Evolutionary conservation across 345 rosid species (phyloP).

Genomic region (Nephelium lappaceum): DNA sequence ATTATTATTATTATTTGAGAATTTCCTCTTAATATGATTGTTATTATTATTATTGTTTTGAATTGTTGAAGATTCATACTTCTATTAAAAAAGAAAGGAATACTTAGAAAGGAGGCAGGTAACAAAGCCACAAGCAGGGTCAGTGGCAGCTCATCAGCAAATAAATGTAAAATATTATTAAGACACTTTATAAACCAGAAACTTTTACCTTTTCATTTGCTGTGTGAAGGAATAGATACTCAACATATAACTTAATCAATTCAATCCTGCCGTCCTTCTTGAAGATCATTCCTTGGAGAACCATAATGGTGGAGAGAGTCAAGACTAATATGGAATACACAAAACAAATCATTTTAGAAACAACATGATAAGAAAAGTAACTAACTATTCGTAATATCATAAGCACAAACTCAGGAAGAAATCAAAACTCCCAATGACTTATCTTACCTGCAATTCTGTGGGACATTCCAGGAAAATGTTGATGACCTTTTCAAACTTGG

Average conservation of each 20-base stretch:
- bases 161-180: background rate
- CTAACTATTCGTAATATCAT: background rate
- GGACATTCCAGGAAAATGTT: conserved; percentile 65
- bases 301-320: conserved; percentile 39
- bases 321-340: conserved; percentile 43
- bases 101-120: background rate
- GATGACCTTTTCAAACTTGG: conserved; percentile 45
- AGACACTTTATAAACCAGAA: conserved; percentile 13
- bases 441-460: conserved; percentile 78
- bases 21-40: too few relatives aligned
- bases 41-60: too few relatives aligned
- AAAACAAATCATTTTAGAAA: background rate
- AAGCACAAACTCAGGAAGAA: background rate
- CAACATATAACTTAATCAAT: background rate
- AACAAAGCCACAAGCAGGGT: background rate
- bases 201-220: conserved; percentile 21
- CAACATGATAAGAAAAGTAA: background rate
- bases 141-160: background rate
- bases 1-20: too few relatives aligned
- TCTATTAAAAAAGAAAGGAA: background rate
- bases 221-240: background rate
- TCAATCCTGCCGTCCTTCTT: conserved; percentile 30
- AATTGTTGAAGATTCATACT: background rate
- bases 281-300: conserved; percentile 20
- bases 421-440: background rate